Base-by-base conservation (phyloP, 2,329 filamentous ascomycete genomes). In the Venturia aucupariae region DNA sequence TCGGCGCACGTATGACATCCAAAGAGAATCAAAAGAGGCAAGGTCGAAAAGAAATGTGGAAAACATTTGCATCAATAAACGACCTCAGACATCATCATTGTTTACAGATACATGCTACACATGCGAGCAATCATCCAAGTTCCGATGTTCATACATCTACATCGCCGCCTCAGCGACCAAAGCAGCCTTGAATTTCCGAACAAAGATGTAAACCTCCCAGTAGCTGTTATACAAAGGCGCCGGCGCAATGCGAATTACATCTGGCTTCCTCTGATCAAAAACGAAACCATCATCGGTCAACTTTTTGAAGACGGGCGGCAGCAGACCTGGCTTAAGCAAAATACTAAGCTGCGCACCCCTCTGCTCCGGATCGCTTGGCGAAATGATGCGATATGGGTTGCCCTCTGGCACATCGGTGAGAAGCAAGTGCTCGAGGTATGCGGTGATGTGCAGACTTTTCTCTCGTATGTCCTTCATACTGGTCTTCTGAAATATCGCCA, bases 311-410 rank as follows among this genome's bases (percentile, higher is more conserved):
- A 65, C 65, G 4, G 55, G 62, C 39, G 55, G 60, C 17, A 66
- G 60, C 65, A 66, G 46, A 13, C 65, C 65, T 4, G 59, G 51
- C 38, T 51, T 57, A 17, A 91, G 75, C 60, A 86, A 73, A 19
- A 92, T 74, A 70, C 87, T 90, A 39, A 92, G 75, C 73, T 92
- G 89, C 0, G 86, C 84, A n/a, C 87, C 87, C 38, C 87, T 77
- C 72, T 86, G 82, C 1, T 75, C 71, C 3, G 85, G 82, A 65
- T 86, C 81, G 3, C 79, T 75, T 0, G 88, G 87, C 0, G 87
- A 90, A 68, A 90, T 81, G 65, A 90, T 81, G 22, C 62, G 63
- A 68, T 73, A 74, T 1, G 48, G 48, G 7, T 54, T 15, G 15
- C 48, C 48, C 24, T 27, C 48, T 4, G 48, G 48, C 24, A 69